phyloP scores from a whole-genome alignment of 2,329 filamentous ascomycete species.

The Penicillium sp. region DNA sequence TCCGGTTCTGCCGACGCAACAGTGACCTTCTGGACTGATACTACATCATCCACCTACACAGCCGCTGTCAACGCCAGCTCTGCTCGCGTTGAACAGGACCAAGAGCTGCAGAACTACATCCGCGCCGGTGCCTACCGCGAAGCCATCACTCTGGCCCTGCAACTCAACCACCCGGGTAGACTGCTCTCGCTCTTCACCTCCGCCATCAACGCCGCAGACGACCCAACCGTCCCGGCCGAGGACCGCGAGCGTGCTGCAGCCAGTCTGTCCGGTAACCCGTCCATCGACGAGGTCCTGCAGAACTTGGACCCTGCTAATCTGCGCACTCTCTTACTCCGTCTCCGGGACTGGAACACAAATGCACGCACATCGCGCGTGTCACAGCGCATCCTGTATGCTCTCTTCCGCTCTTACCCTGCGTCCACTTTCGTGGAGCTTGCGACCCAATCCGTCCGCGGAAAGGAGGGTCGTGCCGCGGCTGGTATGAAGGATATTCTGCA shows the following conservation, averaged over 20 bases:
- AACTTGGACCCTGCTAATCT: slow-evolving; percentile 80
- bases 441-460: slow-evolving; percentile 31
- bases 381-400: slow-evolving; percentile 75
- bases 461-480: slow-evolving; percentile 44
- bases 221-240: slow-evolving; percentile 35
- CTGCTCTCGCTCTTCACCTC: slow-evolving; percentile 79
- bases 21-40: slow-evolving; percentile 94
- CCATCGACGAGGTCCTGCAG: slow-evolving; percentile 80
- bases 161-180: slow-evolving; percentile 89
- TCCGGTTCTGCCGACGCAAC: slow-evolving; percentile 92
- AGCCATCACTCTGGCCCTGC: slow-evolving; percentile 85
- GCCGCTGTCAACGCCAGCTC: slow-evolving; percentile 71
- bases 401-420: slow-evolving; percentile 79
- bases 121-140: slow-evolving; percentile 83
- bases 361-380: slow-evolving; percentile 80
- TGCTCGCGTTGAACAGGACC: slow-evolving; percentile 86
- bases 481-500: slow-evolving; percentile 81
- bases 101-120: slow-evolving; percentile 90
- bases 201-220: slow-evolving; percentile 72
- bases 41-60: slow-evolving; percentile 73
- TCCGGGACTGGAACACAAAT: slow-evolving; percentile 98
- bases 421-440: slow-evolving; percentile 71
- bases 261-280: slow-evolving; percentile 46
- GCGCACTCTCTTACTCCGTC: slow-evolving; percentile 72
- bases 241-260: slow-evolving; percentile 27